Conservation (phyloP, 306 rosid species). For the Urtica urens region DNA sequence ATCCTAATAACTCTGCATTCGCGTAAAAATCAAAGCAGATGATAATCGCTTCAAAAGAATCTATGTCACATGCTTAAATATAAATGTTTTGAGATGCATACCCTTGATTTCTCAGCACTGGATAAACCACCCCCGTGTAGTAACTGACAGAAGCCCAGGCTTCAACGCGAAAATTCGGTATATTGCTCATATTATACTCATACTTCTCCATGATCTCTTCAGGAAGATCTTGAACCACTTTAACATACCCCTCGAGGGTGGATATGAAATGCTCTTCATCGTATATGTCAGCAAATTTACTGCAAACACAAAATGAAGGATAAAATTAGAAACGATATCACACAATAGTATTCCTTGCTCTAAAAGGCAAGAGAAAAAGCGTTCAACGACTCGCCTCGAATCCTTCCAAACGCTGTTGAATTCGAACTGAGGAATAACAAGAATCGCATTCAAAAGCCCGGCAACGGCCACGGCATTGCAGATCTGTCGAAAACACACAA, state of each 20-base stretch:
- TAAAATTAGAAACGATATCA: constrained; percentile 4
- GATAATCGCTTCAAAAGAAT: constrained; percentile 6
- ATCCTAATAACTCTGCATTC: constrained; percentile 69
- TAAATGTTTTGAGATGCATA: constrained; percentile 20
- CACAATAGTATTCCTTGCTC: too few species aligned
- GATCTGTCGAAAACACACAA: constrained; percentile 35
- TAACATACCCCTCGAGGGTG: constrained; percentile 70
- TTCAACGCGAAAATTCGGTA: constrained; percentile 59
- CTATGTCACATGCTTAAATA: constrained; percentile 4
- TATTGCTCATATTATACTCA: constrained; percentile 47
- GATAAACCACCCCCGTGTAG: constrained; percentile 71
- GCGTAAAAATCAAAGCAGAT: constrained; percentile 6
- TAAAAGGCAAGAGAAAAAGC: neutral
- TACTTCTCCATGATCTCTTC: constrained; percentile 54
- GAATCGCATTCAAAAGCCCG: constrained; percentile 75
- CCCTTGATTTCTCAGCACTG: constrained; percentile 75
- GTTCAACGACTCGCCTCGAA: constrained; percentile 48
- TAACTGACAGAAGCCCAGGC: constrained; percentile 83
- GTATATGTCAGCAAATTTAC: constrained; percentile 75
- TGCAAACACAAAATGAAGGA: constrained; percentile 20
- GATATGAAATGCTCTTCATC: constrained; percentile 85
- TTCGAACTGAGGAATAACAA: constrained; percentile 78
- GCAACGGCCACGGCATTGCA: constrained; percentile 98
- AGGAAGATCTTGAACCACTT: constrained; percentile 82
- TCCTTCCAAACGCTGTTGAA: constrained; percentile 92